Base-by-base conservation (phyloP, 148 eudicot species). In the Gaultheria prostrata region DNA sequence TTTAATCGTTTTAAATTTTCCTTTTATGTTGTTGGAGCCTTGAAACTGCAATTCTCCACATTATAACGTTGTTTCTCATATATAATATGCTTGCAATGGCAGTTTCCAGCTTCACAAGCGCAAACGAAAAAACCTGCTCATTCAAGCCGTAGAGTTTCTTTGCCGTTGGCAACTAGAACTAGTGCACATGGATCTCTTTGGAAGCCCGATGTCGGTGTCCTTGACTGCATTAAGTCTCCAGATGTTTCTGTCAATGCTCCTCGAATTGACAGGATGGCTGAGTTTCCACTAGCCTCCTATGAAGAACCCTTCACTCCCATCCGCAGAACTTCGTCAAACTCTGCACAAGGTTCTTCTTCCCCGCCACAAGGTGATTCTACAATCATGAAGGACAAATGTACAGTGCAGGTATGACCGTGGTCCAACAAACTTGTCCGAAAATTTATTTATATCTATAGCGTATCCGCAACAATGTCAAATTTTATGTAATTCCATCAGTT, bases 211-310 rank as follows among this genome's bases (percentile, higher is more conserved):
- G 54, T 86, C 17, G 83, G 80, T 65, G 78, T 90, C 56, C 83
- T 92, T 53, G 91, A 88, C 77, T 83, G 86, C 78, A 76, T 94
- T 30, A 89, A 89, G 43, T 96, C 98, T 83, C 95, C 95, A 0
- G 95, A 96, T 82, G 92, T 96, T 61, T 96, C 98, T 78, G 93
- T 96, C 74, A 92, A 96, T 72, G 84, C 93, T 30, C 98, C 98
- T 45, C 92, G 93, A 56, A 91, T 96, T 54, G 98, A 96, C 87
- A 93, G 88, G 83, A 93, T 95, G 88, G 91, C 90, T 21, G 98
- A 95, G 81, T 91, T 93, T 82, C 95, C 95, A 18, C 67, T 95
- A 72, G 92, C 90, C 63, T 90, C 98, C 14, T 90, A 88, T 80
- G 94, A 92, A 9, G 94, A 90, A 14, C 87, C 94, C 71, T 92